phyloP scores from a whole-genome alignment of 768 basidiomycete species.

The Lanmaoa pseudosensibilis region DNA sequence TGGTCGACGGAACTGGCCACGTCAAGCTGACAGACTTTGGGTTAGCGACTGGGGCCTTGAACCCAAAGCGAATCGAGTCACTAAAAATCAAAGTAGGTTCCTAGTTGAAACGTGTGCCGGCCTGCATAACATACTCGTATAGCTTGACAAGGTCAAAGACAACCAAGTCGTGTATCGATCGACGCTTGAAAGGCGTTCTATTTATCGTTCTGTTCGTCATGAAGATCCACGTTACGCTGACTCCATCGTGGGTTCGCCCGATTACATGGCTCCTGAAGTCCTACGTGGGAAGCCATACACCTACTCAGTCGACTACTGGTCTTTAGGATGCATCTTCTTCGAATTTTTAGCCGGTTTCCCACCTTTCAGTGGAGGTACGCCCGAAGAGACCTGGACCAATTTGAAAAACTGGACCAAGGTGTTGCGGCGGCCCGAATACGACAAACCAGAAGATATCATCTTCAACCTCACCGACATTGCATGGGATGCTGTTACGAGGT shows the following conservation, averaged over 20 bases:
- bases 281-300: constrained; percentile 93
- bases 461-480: constrained; percentile 93
- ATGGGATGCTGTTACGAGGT: constrained; percentile 94
- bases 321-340: constrained; percentile 95
- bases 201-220: constrained; percentile 89
- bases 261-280: constrained; percentile 98
- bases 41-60: constrained; percentile 92
- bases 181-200: constrained; percentile 90
- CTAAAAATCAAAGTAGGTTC: constrained; percentile 80
- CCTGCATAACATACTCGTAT: constrained; percentile 10
- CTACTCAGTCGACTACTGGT: constrained; percentile 98
- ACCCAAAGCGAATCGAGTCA: constrained; percentile 92
- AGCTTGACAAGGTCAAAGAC: constrained; percentile 97
- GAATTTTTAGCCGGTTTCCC: constrained; percentile 97
- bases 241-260: constrained; percentile 96
- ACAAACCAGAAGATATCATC: constrained; percentile 92
- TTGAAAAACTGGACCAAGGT: constrained; percentile 97
- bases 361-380: constrained; percentile 92
- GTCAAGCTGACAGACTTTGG: constrained; percentile 99
- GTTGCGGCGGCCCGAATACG: constrained; percentile 89
- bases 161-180: constrained; percentile 86
- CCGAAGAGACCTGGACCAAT: constrained; percentile 99
- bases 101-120: background rate
- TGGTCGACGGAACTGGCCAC: constrained; percentile 93
- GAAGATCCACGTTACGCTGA: constrained; percentile 94